Conservation (phyloP, 768 basidiomycete species). For the Dentipellis sp. region DNA sequence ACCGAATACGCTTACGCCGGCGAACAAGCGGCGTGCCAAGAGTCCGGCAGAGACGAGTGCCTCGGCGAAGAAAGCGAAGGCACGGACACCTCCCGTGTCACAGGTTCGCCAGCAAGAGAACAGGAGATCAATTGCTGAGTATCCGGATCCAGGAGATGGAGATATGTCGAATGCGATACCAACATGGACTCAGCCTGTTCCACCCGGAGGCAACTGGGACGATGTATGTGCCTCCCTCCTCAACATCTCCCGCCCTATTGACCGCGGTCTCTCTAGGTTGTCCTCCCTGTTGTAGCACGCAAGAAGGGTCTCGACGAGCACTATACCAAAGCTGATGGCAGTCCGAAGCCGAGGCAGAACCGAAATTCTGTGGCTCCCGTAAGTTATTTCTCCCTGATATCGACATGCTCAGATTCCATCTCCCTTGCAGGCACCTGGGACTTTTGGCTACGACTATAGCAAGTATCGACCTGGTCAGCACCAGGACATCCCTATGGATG, state of each 20-base stretch:
- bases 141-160: conserved; percentile 52
- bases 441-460: conserved; percentile 68
- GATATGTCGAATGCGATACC: conserved; percentile 71
- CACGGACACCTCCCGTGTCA: conserved; percentile 26
- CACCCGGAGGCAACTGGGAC: conserved; percentile 71
- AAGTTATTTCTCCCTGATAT: conserved; percentile 20
- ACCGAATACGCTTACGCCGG: conserved; percentile 8
- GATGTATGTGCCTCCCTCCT: conserved; percentile 39
- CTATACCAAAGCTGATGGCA: conserved; percentile 64
- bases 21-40: conserved; percentile 34
- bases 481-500: conserved; percentile 50
- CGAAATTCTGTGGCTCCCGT: conserved; percentile 42
- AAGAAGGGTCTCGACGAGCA: conserved; percentile 71
- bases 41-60: conserved; percentile 34
- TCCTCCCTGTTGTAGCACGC: conserved; percentile 75
- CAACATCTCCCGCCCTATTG: conserved; percentile 6
- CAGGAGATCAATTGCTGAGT: conserved; percentile 54
- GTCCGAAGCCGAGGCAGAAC: conserved; percentile 40
- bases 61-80: conserved; percentile 30
- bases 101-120: conserved; percentile 32
- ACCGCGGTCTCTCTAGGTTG: conserved; percentile 39
- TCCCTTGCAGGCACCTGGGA: conserved; percentile 59
- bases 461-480: conserved; percentile 44
- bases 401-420: conserved; percentile 3
- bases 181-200: conserved; percentile 69